Percentiles rank a stretch among this genome's conserved stretches.
phyloP scores from a whole-genome alignment of 2,329 filamentous ascomycete species.

The Cadophora malorum region DNA sequence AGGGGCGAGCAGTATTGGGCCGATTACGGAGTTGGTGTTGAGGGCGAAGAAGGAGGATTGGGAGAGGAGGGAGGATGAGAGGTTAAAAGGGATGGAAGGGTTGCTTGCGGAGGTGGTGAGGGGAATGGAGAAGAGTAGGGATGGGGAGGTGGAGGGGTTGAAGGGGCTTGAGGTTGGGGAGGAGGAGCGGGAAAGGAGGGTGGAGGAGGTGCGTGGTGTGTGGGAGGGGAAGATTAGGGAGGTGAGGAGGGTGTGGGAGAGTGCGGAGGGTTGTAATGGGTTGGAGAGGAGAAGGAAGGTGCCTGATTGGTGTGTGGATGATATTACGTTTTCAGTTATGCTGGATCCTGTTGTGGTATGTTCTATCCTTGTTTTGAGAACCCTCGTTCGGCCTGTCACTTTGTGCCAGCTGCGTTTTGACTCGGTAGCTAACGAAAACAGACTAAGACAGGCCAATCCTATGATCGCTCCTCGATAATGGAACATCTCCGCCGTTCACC shows the following conservation, averaged over 20 bases:
- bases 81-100: constrained; percentile 60
- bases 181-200: constrained; percentile 52
- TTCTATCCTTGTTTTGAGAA: constrained; percentile 21
- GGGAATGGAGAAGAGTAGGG: constrained; percentile 55
- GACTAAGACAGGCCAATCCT: constrained; percentile 89
- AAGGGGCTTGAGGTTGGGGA: constrained; percentile 50
- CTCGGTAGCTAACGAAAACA: constrained; percentile 44
- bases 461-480: constrained; percentile 84
- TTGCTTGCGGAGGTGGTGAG: constrained; percentile 66
- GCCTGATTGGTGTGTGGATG: constrained; percentile 79
- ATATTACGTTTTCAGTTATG: constrained; percentile 78
- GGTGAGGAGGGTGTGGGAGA: constrained; percentile 59
- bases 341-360: constrained; percentile 63
- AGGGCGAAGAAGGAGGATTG: constrained; percentile 86
- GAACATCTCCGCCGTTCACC: constrained; percentile 80
- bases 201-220: constrained; percentile 48
- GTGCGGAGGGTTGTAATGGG: constrained; percentile 52
- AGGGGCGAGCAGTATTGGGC: constrained; percentile 78
- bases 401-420: no score
- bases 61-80: constrained; percentile 72
- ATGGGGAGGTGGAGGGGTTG: constrained; percentile 50
- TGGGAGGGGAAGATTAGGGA: constrained; percentile 54
- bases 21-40: constrained; percentile 76
- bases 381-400: no score
- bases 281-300: constrained; percentile 54